phyloP scores from a whole-genome alignment of 306 rosid species.

The Abrus precatorius region DNA sequence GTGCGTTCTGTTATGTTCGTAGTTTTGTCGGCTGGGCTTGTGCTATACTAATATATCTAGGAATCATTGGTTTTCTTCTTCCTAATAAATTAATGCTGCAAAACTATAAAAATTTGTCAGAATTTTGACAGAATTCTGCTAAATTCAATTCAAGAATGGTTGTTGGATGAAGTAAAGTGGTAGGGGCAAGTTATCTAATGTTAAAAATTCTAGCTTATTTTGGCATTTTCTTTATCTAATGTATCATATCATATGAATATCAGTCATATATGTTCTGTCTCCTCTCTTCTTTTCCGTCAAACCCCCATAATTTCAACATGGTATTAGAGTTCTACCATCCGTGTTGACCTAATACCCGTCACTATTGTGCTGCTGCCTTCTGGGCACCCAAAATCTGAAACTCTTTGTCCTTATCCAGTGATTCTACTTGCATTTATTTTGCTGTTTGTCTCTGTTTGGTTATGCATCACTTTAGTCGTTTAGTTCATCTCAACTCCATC shows the following conservation, averaged over 20 bases:
- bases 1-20: not conserved
- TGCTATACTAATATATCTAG: conserved; percentile 6
- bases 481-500: not conserved
- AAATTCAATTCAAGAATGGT: not conserved
- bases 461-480: conserved; percentile 14
- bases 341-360: not conserved
- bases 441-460: conserved; percentile 2
- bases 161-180: conserved; percentile 3
- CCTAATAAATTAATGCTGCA: not conserved
- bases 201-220: no score
- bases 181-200: no score
- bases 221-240: not conserved
- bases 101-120: not conserved
- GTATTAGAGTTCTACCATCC: conserved; percentile 21
- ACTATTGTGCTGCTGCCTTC: conserved; percentile 8
- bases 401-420: conserved; percentile 15
- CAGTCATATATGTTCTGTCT: conserved; percentile 18
- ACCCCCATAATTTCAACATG: conserved; percentile 23
- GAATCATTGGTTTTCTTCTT: not conserved
- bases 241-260: conserved; percentile 1
- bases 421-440: not conserved
- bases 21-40: conserved; percentile 4
- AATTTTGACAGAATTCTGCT: conserved; percentile 7
- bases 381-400: not conserved
- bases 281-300: conserved; percentile 20